Base-by-base conservation (phyloP, 2,329 filamentous ascomycete genomes). In the Colletotrichum sp. region DNA sequence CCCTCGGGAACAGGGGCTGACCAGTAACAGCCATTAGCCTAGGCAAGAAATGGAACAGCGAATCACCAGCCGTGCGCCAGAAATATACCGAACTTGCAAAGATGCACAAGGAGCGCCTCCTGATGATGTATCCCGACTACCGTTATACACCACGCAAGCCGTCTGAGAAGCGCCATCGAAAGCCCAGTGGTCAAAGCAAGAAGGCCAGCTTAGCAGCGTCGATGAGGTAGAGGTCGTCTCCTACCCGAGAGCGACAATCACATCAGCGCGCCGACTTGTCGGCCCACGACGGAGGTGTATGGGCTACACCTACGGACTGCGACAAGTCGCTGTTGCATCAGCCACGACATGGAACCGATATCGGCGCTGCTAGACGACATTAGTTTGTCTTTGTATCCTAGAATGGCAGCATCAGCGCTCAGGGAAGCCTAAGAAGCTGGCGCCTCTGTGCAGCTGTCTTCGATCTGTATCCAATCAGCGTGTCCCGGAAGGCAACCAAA, bases 71-170 rank as follows among this genome's bases (percentile, higher is more conserved):
- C 6, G 78, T 79, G 24, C 68, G 67, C n/a, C 59, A 73, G 55
- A 71, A 58, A 34, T 73, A 73, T 9, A 71, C 61, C 33, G 57
- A 69, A 18, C 71, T 71, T 12, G 75, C 78, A 16, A 80, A 81
- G 72, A 77, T 79, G 12, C 76, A 76, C 31, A 69, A 77, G 31
- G 71, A 73, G 31, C 71, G 71, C 34, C 82, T 82, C 70, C 79
- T 78, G 64, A 66, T 75, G 61, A 79, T 5, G 33, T 76, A 85
- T 64, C 84, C 84, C 1, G 76, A 82, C 63, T 86, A 86, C 76
- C 81, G 82, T 69, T 86, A 86, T 75, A 74, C 77, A 9, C 83
- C 84, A 64, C 83, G 84, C 8, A 82, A 80, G 69, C 76, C 80
- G 34, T 75, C 71, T 13, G 79, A 81, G 73, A 74, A 68, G 24